Evolutionary conservation across 768 basidiomycete genomes (phyloP), one percentile per base, ranked within the genome.

Genomic region (Clitopilus passeckerianus): DNA sequence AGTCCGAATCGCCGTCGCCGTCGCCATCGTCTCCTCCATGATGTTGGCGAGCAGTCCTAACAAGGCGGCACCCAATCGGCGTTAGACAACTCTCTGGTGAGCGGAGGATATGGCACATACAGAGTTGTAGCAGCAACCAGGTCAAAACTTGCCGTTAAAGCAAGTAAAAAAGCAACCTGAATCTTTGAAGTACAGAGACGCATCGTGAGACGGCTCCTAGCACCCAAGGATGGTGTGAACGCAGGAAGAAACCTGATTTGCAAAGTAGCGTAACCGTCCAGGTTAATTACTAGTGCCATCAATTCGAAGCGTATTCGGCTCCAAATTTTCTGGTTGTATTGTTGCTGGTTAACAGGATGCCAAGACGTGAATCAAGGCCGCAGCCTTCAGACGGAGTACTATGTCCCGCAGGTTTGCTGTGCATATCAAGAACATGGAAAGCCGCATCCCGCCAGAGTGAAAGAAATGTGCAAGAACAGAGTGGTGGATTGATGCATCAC

Each of bases 1-100:
- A 55, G 34, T 64, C 62, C 6, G 58, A 59, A 50, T 63, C 65
- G 23, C 59, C 61, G 22, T 59, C 59, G 54, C 63, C 60, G 46
- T 59, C 60, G 10, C 20, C 33, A 16, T 24, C 46, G 16, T 50
- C 56, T 41, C 12, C 57, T 34, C 37, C 12, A 33, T 46, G 10
- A 24, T 53, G 10, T 46, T 63, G 57, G 22, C 57, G 60, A 37
- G 35, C 37, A 43, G 27, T 18, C 58, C 23, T 54, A 56, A 27
- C 2, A 12, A 41, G 3, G 5, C 37, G 10, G 37, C 7, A 30
- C 27, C 27, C 27, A 41, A 41, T 41, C 37, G 37, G 37, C 37
- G 37, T 41, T 41, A 41, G 37, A 41, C 37, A 41, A 18, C 10
- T 15, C 12, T 15, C n/a, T 18, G 37, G 12, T 12, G 12, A 5